These are phyloP conservation scores for Rhamnella rubrinervis DNA, from an alignment of 331 rosid species.

Conservation along the genomic window DNA sequence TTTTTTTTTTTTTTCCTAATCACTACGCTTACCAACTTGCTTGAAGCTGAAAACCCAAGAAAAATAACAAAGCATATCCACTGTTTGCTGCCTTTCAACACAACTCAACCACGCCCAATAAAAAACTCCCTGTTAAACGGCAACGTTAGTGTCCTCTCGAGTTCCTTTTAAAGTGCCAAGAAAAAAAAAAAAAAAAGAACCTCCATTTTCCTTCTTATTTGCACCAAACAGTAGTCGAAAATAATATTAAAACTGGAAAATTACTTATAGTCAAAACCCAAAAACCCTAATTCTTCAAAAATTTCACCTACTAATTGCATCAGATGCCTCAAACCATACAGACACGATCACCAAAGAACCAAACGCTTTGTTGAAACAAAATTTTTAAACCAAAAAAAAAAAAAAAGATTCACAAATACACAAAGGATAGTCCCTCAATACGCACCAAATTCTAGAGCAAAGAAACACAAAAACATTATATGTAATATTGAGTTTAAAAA, in stretches of 20 bases:
- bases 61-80: too few species aligned
- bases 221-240: not conserved
- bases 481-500: not conserved
- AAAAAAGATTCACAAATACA: not conserved
- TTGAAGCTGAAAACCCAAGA: too few species aligned
- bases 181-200: not conserved
- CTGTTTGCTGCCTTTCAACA: too few species aligned
- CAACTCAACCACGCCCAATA: too few species aligned
- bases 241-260: not conserved
- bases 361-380: not conserved
- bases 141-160: too few species aligned
- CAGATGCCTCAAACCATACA: not conserved
- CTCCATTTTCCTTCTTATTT: too few species aligned
- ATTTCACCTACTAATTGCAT: not conserved
- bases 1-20: too few species aligned
- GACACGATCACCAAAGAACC: too few species aligned
- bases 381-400: not conserved
- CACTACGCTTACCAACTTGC: too few species aligned
- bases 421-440: not conserved
- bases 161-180: not conserved
- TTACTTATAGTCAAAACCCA: conserved; percentile 4
- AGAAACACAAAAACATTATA: not conserved
- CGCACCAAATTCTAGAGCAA: not conserved
- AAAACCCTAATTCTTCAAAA: conserved; percentile 16
- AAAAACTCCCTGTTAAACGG: too few species aligned